phyloP scores from a whole-genome alignment of 208 protist genomes.

The Balamuthia mandrillaris region DNA sequence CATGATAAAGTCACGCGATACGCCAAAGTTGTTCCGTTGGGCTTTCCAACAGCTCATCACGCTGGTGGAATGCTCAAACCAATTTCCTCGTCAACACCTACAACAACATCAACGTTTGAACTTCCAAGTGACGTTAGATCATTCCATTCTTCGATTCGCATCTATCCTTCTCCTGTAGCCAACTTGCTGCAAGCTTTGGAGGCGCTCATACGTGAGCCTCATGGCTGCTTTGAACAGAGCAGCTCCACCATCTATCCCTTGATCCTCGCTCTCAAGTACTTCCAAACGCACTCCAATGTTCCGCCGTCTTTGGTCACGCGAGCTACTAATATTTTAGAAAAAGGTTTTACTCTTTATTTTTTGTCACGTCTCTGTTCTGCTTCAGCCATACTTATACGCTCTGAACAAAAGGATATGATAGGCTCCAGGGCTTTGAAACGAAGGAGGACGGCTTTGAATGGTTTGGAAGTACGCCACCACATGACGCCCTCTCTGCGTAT shows the following conservation, averaged over 20 bases:
- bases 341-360: background rate
- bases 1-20: too few relatives aligned
- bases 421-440: conserved; percentile 5
- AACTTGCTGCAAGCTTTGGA: conserved; percentile 13
- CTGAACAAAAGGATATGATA: background rate
- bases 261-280: conserved; percentile 31
- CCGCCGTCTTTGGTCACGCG: background rate
- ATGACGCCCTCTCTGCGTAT: conserved; percentile 38
- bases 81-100: too few relatives aligned
- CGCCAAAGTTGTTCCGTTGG: too few relatives aligned
- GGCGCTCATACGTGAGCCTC: conserved; percentile 10
- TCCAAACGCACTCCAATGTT: background rate
- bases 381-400: background rate
- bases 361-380: background rate
- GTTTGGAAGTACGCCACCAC: background rate
- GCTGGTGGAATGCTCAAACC: too few relatives aligned
- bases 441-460: conserved; percentile 26
- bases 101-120: too few relatives aligned
- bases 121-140: too few relatives aligned
- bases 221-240: conserved; percentile 40
- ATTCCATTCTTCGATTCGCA: too few relatives aligned
- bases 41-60: too few relatives aligned
- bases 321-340: conserved; percentile 29
- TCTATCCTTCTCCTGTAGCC: background rate
- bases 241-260: conserved; percentile 20